Percentiles rank a stretch among this genome's conserved stretches.
Evolutionary conservation across 2,329 filamentous ascomycete species (phyloP).

Genomic region (Hymenoscyphus occultus): DNA sequence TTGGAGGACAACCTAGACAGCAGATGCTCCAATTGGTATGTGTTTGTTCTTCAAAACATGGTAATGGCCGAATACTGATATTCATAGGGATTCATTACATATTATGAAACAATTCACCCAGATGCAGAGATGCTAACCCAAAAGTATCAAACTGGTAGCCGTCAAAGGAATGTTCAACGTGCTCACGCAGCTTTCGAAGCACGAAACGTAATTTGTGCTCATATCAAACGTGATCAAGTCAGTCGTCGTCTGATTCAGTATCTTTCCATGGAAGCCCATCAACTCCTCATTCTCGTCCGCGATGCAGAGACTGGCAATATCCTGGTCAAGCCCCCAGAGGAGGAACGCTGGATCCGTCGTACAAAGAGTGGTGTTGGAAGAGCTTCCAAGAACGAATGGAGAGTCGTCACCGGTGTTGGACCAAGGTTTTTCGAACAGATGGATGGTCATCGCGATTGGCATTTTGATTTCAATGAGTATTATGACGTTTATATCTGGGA

Average conservation of each 20-base stretch:
- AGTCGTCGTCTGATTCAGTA: conserved; percentile 44
- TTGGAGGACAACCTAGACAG: conserved; percentile 39
- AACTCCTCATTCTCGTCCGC: conserved; percentile 41
- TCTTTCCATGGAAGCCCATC: conserved; percentile 39
- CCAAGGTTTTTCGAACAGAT: conserved; percentile 42
- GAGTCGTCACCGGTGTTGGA: conserved; percentile 37
- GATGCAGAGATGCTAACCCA: conserved; percentile 37
- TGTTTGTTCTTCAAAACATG: background rate
- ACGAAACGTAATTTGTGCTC: conserved; percentile 42
- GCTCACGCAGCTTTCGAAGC: conserved; percentile 38
- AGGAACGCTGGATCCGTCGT: conserved; percentile 41
- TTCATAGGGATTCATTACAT: conserved; percentile 29
- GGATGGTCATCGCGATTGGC: conserved; percentile 38
- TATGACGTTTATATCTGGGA: conserved; percentile 45
- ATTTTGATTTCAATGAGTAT: conserved; percentile 43
- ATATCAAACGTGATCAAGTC: conserved; percentile 42
- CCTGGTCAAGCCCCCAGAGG: conserved; percentile 38
- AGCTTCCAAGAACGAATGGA: conserved; percentile 40
- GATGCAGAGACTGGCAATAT: conserved; percentile 41
- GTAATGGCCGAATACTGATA: background rate
- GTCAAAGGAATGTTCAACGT: conserved; percentile 35
- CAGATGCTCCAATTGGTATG: conserved; percentile 41
- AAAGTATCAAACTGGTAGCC: conserved; percentile 35
- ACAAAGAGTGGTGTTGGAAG: conserved; percentile 41
- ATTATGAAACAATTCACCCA: conserved; percentile 20